Evolutionary conservation across 2,329 filamentous ascomycete species (phyloP), one percentile per base, ranked within the genome.

Genomic region (Alternaria atra): DNA sequence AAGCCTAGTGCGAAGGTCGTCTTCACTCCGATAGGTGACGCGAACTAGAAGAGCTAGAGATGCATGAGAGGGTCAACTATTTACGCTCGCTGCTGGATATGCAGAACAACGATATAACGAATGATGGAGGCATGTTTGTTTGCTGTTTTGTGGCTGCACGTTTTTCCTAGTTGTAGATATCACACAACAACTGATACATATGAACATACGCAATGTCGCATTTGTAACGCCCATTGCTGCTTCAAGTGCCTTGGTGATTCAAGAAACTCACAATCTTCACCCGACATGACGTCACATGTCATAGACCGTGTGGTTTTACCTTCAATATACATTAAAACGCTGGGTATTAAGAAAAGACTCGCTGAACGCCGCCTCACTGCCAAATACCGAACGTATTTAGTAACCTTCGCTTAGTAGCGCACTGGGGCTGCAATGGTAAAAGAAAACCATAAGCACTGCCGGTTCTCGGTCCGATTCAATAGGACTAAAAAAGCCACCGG

Each of bases 1-100:
- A 66, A 65, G 37, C 58, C 55, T 12, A 63, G 55, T 27, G 58
- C 62, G 1, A 63, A 58, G 30, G 61, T 61, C 6, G 30, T 64
- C 7, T 65, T 65, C n/a, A 64, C 60, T 27, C 63, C 52, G 1
- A 10, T 63, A 17, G n/a, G 15, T 12, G 23, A 17, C 6, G 27
- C 27, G 23, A 20, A 44, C 8, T 53, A 30, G 40, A 47, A 30
- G 40, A 47, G 23, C 5, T 7, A 12, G 30, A 20, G 46, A 35
- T 9, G 6, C 1, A 37, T 27, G 20, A 7, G 46, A 50, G 23
- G 32, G 6, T 37, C 15, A 2, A 17, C 23, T 35, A 20, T 17
- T 50, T 34, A 50, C 25, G 46, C 46, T 50, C 46, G 46, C 46
- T 50, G 32, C 46, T 50, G 20, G 46, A 27, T 35, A 25, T 50